A percentile compares a stretch with the other conserved stretches of the same genome.
These are phyloP conservation scores for Protomyces macrosporus DNA, from an alignment of 1,139 yeast species.

Conservation along the genomic window DNA sequence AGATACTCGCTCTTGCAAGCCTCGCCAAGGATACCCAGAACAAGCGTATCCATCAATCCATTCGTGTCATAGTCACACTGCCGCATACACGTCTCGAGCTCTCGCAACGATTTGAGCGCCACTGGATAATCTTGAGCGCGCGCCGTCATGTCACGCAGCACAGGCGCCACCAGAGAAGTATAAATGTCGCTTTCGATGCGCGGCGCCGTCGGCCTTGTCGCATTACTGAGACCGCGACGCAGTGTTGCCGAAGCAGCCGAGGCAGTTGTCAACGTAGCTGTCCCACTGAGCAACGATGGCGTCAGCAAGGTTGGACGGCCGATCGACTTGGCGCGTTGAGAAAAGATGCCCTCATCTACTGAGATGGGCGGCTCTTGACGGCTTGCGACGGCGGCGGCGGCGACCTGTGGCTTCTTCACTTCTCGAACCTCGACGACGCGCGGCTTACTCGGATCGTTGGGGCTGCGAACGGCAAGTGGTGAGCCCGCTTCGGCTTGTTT, in stretches of 20 bases:
- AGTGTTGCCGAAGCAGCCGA: not conserved
- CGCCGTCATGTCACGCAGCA: not conserved
- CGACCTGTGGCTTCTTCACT: not conserved
- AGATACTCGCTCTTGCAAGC: not conserved
- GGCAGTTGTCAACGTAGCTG: not conserved
- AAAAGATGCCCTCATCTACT: not conserved
- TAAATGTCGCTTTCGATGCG: not conserved
- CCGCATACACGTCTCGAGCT: slow-evolving; percentile 9
- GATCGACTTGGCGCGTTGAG: not conserved
- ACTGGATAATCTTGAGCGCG: slow-evolving; percentile 17
- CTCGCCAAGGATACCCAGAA: slow-evolving; percentile 1
- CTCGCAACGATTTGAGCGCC: slow-evolving; percentile 10
- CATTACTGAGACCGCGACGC: not conserved
- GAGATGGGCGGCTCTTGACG: not conserved
- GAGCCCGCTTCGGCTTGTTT: not conserved
- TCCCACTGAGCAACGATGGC: not conserved
- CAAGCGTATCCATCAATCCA: slow-evolving; percentile 17
- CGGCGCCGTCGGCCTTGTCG: not conserved
- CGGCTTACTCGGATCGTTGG: not conserved
- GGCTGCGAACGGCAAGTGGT: not conserved
- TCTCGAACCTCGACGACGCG: not conserved
- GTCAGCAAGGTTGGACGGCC: not conserved
- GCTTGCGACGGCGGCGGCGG: not conserved
- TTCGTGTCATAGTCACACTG: slow-evolving; percentile 14
- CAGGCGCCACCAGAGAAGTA: not conserved